Conservation (phyloP, 257 asterid genomes). For the Phtheirospermum japonicum region DNA sequence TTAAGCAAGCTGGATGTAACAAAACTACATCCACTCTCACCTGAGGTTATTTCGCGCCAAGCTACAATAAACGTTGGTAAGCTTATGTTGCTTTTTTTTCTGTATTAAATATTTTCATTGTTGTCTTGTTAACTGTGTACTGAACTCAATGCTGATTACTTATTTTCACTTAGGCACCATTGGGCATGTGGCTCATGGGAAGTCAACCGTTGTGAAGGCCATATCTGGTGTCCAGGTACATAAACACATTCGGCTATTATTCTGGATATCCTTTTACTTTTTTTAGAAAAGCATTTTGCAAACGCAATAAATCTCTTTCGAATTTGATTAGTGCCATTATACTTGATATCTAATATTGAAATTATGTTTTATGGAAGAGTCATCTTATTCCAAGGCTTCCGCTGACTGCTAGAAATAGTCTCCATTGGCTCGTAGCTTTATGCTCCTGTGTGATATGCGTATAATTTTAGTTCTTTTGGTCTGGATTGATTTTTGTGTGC, state of each 20-base stretch:
- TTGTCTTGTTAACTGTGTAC: not conserved
- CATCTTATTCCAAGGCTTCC: too few species aligned
- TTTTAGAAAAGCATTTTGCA: too few species aligned
- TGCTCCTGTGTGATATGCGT: too few species aligned
- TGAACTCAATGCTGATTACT: slow-evolving; percentile 3
- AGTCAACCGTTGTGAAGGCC: slow-evolving; percentile 96
- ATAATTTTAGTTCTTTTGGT: slow-evolving; percentile 1
- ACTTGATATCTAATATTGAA: not conserved
- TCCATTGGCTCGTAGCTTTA: not conserved
- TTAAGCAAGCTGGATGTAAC: slow-evolving; percentile 86
- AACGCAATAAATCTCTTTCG: too few species aligned
- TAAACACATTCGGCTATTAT: slow-evolving; percentile 13
- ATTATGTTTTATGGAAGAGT: not conserved
- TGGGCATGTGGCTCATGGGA: slow-evolving; percentile 99
- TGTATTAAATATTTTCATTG: not conserved
- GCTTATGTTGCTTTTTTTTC: slow-evolving; percentile 3
- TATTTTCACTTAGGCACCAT: slow-evolving; percentile 67
- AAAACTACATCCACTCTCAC: slow-evolving; percentile 82
- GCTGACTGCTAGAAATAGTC: too few species aligned
- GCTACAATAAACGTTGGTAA: slow-evolving; percentile 94
- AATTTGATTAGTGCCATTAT: too few species aligned
- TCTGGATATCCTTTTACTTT: not conserved
- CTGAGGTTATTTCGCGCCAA: slow-evolving; percentile 92
- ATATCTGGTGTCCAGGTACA: slow-evolving; percentile 95
- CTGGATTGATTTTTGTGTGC: too few species aligned